A percentile compares a stretch with the other conserved stretches of the same genome.
These are phyloP conservation scores for Camellia japonica DNA, from an alignment of 148 eudicot species.

Conservation along the genomic window DNA sequence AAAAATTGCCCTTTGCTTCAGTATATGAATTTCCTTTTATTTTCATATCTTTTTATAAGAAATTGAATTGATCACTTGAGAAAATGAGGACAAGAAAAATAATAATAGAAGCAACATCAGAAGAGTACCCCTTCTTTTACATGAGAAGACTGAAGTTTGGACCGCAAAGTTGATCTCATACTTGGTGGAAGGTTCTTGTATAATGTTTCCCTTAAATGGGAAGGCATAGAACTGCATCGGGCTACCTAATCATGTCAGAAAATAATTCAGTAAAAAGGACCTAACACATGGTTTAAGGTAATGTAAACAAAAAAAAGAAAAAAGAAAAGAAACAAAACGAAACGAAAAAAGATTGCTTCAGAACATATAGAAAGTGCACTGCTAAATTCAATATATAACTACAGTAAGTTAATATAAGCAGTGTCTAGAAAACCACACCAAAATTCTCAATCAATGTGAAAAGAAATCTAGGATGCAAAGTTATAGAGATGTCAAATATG, in stretches of 20 bases:
- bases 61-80: neutral
- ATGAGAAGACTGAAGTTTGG: conserved; percentile 58
- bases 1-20: neutral
- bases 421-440: neutral
- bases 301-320: neutral
- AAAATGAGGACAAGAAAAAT: neutral
- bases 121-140: conserved; percentile 58
- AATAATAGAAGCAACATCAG: neutral
- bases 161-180: conserved; percentile 62
- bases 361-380: neutral
- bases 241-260: conserved; percentile 54
- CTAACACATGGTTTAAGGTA: neutral
- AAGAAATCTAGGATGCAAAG: neutral
- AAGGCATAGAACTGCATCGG: conserved; percentile 56
- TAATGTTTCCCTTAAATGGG: conserved; percentile 57
- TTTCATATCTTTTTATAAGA: neutral
- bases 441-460: neutral
- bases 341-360: neutral
- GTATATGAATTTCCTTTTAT: neutral
- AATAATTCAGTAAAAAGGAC: conserved; percentile 1
- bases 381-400: neutral
- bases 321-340: neutral
- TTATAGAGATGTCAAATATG: neutral
- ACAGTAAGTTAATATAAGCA: neutral
- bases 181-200: conserved; percentile 81